Evolutionary conservation across 2,329 filamentous ascomycete species (phyloP).

Genomic region (Cadophora sp.): DNA sequence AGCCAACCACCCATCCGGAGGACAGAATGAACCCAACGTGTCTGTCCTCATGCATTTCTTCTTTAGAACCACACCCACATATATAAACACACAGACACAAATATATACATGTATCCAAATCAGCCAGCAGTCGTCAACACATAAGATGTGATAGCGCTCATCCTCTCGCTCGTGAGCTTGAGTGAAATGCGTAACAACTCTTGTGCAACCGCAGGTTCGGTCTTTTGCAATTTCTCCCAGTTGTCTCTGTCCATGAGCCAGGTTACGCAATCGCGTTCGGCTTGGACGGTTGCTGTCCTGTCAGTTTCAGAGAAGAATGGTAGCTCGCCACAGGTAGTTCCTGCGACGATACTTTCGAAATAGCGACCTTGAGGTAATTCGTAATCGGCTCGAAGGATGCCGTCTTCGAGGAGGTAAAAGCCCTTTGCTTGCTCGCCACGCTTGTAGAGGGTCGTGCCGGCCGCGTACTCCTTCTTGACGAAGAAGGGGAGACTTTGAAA

Average conservation of each 20-base stretch:
- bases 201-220: constrained; percentile 78
- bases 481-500: constrained; percentile 82
- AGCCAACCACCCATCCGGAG: neutral
- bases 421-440: constrained; percentile 78
- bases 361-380: constrained; percentile 87
- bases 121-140: constrained; percentile 51
- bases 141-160: constrained; percentile 71
- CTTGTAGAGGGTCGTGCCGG: constrained; percentile 77
- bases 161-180: constrained; percentile 92
- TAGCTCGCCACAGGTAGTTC: constrained; percentile 93
- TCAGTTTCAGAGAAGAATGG: constrained; percentile 94
- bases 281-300: constrained; percentile 84
- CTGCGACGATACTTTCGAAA: constrained; percentile 90
- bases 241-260: constrained; percentile 79
- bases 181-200: constrained; percentile 88
- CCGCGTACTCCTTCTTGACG: constrained; percentile 66
- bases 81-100: constrained; percentile 1
- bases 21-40: neutral
- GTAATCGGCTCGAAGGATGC: constrained; percentile 90
- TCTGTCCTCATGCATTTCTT: constrained; percentile 12
- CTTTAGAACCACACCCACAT: neutral
- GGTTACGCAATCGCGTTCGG: constrained; percentile 80
- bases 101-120: constrained; percentile 14
- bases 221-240: constrained; percentile 76
- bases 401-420: constrained; percentile 90